These are phyloP conservation scores for Pichia inconspicua DNA, from an alignment of 1,139 yeast genomes.

Conservation along the genomic window DNA sequence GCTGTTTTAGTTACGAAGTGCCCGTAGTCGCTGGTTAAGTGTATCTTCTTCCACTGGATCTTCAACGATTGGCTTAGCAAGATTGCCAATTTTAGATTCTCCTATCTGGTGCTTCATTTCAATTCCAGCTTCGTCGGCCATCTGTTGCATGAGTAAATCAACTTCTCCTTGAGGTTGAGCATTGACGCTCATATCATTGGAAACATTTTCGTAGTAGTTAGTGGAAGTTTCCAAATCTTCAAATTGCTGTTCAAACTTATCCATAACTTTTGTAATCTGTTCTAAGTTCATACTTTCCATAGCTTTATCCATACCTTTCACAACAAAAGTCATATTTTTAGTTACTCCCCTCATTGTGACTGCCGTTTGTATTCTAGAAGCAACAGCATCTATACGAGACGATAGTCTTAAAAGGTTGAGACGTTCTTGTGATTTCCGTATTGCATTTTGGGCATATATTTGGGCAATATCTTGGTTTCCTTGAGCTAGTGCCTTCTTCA, in stretches of 20 bases:
- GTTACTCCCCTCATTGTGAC: conserved; percentile 95
- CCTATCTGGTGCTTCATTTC: conserved; percentile 72
- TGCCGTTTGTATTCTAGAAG: conserved; percentile 93
- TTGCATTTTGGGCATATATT: conserved; percentile 92
- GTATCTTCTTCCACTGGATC: conserved; percentile 56
- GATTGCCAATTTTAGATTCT: conserved; percentile 28
- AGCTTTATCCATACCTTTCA: conserved; percentile 94
- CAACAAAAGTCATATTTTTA: conserved; percentile 88
- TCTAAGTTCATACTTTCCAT: conserved; percentile 94
- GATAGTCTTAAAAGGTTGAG: conserved; percentile 75
- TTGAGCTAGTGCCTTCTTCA: conserved; percentile 79
- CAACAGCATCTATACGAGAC: conserved; percentile 91
- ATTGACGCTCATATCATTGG: conserved; percentile 81
- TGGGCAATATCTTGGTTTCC: conserved; percentile 92
- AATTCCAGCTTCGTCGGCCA: conserved; percentile 96
- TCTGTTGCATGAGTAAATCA: conserved; percentile 81
- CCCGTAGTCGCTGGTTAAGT: conserved; percentile 80
- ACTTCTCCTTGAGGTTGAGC: conserved; percentile 95
- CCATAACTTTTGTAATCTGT: conserved; percentile 89
- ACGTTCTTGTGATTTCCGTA: conserved; percentile 83
- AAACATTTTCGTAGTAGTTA: conserved; percentile 85
- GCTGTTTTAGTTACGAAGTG: conserved; percentile 42
- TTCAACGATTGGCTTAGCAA: conserved; percentile 28
- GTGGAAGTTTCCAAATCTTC: conserved; percentile 94
- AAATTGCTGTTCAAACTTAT: conserved; percentile 90